A percentile compares a stretch with the other conserved stretches of the same genome.
These are phyloP conservation scores for Cynara cardunculus DNA, from an alignment of 129 eudicot species.

Conservation along the genomic window DNA sequence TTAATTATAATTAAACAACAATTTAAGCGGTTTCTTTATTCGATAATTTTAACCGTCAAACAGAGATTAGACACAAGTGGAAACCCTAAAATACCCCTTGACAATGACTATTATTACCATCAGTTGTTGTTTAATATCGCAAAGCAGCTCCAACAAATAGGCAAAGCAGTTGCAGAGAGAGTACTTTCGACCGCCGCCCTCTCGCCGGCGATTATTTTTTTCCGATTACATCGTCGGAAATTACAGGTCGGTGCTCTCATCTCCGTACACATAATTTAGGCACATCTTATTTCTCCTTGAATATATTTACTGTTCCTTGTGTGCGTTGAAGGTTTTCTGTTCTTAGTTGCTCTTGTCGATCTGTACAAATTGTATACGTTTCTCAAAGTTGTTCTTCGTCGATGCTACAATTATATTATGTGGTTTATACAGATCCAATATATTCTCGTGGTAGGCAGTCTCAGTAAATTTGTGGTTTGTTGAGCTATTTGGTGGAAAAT, in stretches of 20 bases:
- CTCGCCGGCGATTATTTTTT: conserved; percentile 14
- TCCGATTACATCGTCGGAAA: conserved; percentile 14
- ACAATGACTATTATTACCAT: neutral
- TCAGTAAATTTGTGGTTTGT: conserved; percentile 7
- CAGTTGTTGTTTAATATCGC: neutral
- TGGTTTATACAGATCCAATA: neutral
- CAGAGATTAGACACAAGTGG: neutral
- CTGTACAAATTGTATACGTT: conserved; percentile 6
- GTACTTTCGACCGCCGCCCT: conserved; percentile 6
- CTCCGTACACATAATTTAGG: neutral
- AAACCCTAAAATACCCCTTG: neutral
- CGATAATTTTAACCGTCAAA: neutral
- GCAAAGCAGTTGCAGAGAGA: conserved; percentile 17
- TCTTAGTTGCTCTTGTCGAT: conserved; percentile 7
- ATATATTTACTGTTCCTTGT: conserved; percentile 2
- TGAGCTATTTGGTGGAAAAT: conserved; percentile 9
- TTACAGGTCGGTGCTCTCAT: conserved; percentile 3
- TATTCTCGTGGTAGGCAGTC: neutral
- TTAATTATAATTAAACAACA: neutral
- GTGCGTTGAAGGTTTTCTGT: neutral
- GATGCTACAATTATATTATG: neutral
- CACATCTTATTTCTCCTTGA: neutral
- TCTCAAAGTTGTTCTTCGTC: neutral
- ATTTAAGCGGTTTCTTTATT: neutral
- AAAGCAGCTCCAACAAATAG: conserved; percentile 17